Base-by-base conservation (phyloP, 352 stramenopile genomes). In the Phytopythium vexans region DNA sequence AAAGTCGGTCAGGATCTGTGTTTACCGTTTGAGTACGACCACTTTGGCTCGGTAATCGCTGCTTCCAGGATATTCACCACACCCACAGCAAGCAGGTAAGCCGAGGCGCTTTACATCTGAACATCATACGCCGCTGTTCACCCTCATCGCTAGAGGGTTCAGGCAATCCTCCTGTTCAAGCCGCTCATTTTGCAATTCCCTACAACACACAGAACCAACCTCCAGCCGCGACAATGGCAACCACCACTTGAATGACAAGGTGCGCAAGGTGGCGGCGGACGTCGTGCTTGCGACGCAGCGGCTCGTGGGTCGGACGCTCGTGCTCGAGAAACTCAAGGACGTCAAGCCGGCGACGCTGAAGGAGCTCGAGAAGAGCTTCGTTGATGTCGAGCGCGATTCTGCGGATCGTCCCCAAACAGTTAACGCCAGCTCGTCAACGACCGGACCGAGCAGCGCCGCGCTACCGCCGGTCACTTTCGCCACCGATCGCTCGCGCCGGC, bases 311-410 rank as follows among this genome's bases (percentile, higher is more conserved):
- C 84, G 87, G 44, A 72, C 76, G 15, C 74, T 78, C 32, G 78
- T 94, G 41, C 62, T 94, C 4, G 62, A 72, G 52, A 73, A 76
- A 33, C 78, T 94, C 33, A 73, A 85, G 64, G 81, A 80, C 47
- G 72, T 92, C 52, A 91, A 90, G 54, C 60, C 81, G 8, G 66
- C 83, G 51, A 91, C 74, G n/a, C 62, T 92, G 6, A 91, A 89
- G 42, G 82, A 94, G 45, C 72, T 94, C 8, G 84, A 94, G 56
- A 92, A 91, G 60, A 88, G 74, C 58, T 92, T 94, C 62, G 77
- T 86, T 11, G 76, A 90, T 11, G 52, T 61, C 16, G 75, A 83
- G 8, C 48, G 77, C 10, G 64, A 66, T 27, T 60, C 69, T 14
- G 42, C 58, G 9, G 70, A 71, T 31, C 66, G 73, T 3, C 81